Evolutionary conservation across 83 land plant genomes (phyloP).

Genomic region (Larix sibirica): DNA sequence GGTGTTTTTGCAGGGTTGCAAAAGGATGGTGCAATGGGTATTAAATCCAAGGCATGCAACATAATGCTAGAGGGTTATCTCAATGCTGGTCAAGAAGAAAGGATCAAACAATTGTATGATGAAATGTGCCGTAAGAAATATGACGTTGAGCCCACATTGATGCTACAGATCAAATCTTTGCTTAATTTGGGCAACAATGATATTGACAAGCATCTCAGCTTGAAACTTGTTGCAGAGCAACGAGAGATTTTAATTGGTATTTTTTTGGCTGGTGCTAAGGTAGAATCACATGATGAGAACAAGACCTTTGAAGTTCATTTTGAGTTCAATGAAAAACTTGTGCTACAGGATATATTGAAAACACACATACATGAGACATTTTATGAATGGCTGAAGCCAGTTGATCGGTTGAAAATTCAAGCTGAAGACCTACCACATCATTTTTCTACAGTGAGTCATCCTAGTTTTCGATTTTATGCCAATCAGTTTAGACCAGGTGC

Average conservation of each 20-base stretch:
- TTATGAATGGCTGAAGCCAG: slow-evolving; percentile 61
- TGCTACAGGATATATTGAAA: slow-evolving; percentile 43
- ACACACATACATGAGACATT: slow-evolving; percentile 60
- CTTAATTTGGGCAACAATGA: slow-evolving; percentile 38
- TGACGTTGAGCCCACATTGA: slow-evolving; percentile 40
- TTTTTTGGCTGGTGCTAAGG: slow-evolving; percentile 62
- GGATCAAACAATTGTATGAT: slow-evolving; percentile 62
- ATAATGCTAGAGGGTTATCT: slow-evolving; percentile 67
- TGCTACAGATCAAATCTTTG: slow-evolving; percentile 39
- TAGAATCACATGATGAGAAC: no score
- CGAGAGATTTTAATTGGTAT: slow-evolving; percentile 81
- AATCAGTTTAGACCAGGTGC: slow-evolving; percentile 87
- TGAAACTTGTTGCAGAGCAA: slow-evolving; percentile 65
- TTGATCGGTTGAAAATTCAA: slow-evolving; percentile 23
- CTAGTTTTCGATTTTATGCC: slow-evolving; percentile 79
- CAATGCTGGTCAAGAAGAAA: slow-evolving; percentile 35
- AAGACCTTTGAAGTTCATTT: slow-evolving; percentile 24
- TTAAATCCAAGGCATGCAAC: slow-evolving; percentile 59
- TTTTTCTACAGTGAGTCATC: slow-evolving; percentile 68
- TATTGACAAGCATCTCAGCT: slow-evolving; percentile 37
- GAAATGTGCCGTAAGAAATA: slow-evolving; percentile 64
- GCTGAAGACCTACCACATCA: slow-evolving; percentile 37
- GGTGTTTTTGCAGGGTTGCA: slow-evolving; percentile 60
- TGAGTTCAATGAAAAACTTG: slow-evolving; percentile 45
- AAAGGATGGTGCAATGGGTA: slow-evolving; percentile 42